Base-by-base conservation (phyloP, 805 yeast species). In the Kluyveromyces nonfermentans region DNA sequence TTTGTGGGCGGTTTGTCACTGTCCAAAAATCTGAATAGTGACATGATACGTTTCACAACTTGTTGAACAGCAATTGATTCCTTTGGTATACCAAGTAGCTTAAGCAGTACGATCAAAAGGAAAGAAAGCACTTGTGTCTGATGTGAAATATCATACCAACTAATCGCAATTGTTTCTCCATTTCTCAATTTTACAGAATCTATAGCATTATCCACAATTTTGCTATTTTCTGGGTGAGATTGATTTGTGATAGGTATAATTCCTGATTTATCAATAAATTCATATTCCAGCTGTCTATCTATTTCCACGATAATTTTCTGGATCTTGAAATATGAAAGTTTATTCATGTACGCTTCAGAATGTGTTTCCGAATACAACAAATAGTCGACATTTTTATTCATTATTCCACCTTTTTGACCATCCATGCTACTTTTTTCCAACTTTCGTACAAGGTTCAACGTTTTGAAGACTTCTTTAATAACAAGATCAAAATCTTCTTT, bases 61-160 rank as follows among this genome's bases (percentile, higher is more conserved):
- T 63, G 63, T 42, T 63, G 67, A 15, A 63, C 51, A 2, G 56
- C 54, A 5, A 48, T 54, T 1, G 65, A 61, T 43, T 57, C 59
- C 43, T 57, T 62, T 15, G 65, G 63, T 14, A 63, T 48, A 22
- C 65, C 63, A 19, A 63, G 44, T 14, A 63, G 46, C 40, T 61
- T 63, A 35, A 62, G 46, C 20, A 62, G 41, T 9, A 62, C 65
- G 30, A 62, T 62, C 9, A 63, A 40, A 19, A 62, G 45, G 37
- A 62, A 61, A 0, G 66, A 63, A 12, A 63, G 48, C 1, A 60
- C 67, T 49, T 63, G 67, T 1, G 65, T 60, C 43, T 63, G 67
- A 46, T 63, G 67, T 4, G 67, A 62, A 14, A 63, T 63, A 42
- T 63, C 67, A 46, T 63, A 63, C 67, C 67, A 63, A 42, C 66